Evolutionary conservation across 495 filamentous ascomycete species (phyloP), one percentile per base, ranked within the genome.

Genomic region (Neurospora sp.): DNA sequence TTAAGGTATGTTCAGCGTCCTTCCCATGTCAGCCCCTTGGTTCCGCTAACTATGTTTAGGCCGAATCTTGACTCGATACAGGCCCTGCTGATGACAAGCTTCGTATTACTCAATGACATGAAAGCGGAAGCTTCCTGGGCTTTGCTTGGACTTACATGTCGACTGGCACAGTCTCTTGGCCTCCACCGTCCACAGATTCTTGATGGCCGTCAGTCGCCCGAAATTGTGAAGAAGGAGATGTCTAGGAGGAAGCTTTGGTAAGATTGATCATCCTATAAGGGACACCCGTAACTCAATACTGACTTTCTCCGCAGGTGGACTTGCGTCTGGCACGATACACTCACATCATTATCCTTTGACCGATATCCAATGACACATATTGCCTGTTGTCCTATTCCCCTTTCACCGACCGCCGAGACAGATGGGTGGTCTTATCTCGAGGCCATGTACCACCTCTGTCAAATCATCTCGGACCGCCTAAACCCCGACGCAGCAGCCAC

Each of bases 121-220:
- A 88, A 88, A 73, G 86, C 87, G 16, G 87, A 88, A 72, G 87
- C 85, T 16, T 88, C 87, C 1, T 88, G 87, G 87, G 87, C 87
- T 0, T 75, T 88, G 53, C 81, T 87, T 9, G 87, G 85, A 10
- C 81, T 88, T 48, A 88, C 86, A 0, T 87, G 85, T 72, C 82
- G 87, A 40, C 79, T 88, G 22, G 86, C 87, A 10, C 87, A 88
- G 75, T 87, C 85, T 0, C 82, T 88, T 16, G 87, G 87, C 7
- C 75, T 88, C 35, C 86, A 88, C 65, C 78, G 85, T 10, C 75
- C 82, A n/a, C 80, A 82, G 40, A 69, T 75, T 31, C 79, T 84
- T 20, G 84, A 82, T 42, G 73, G 75, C 40, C 80, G 80, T 31
- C 82, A 83, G n/a, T 77, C 69, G 12, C 75, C 74, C 16, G 82